Percentiles rank a stretch among this genome's conserved stretches.
Conservation (phyloP, 2,329 filamentous ascomycete species). For the Microsporum audouinii region DNA sequence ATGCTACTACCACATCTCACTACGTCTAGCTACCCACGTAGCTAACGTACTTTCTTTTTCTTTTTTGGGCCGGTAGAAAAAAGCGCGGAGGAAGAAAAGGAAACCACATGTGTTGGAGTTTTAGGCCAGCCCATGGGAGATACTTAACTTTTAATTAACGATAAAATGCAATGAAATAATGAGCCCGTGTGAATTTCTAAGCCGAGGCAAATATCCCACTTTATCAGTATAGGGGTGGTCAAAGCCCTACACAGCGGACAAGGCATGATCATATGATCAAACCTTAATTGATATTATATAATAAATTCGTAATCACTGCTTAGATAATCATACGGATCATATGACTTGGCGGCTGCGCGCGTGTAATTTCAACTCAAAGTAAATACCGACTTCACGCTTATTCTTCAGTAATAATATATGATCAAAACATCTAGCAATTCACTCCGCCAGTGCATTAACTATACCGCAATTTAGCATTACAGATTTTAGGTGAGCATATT, state of each 20-base stretch:
- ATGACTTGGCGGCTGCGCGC: neutral
- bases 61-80: neutral
- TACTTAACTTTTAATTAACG: neutral
- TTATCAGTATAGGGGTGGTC: neutral
- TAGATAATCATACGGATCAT: neutral
- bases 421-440: neutral
- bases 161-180: neutral
- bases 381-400: neutral
- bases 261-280: neutral
- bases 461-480: neutral
- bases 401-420: neutral
- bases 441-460: neutral
- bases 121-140: neutral
- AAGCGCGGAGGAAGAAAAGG: neutral
- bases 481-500: neutral
- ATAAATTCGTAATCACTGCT: neutral
- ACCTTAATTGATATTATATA: neutral
- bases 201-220: neutral
- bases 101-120: neutral
- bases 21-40: neutral
- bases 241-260: neutral
- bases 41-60: neutral
- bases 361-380: neutral
- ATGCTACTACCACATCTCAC: neutral
- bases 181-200: neutral